Percentiles rank a stretch among this genome's conserved stretches.
These are phyloP conservation scores for Amanita exitialis DNA, from an alignment of 768 basidiomycete species.

Conservation along the genomic window DNA sequence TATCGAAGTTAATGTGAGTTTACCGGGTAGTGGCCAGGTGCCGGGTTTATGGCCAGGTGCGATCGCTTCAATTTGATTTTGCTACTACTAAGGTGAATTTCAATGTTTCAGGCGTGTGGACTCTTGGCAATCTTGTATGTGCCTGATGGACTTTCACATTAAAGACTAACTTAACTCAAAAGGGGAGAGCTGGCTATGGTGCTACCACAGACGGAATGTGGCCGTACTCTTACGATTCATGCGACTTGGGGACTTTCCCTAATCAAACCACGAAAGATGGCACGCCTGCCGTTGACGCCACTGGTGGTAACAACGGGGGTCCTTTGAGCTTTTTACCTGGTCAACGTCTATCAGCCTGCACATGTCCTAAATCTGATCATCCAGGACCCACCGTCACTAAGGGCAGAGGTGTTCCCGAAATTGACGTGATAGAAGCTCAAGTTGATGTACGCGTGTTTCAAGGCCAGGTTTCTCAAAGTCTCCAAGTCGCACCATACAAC, in stretches of 20 bases:
- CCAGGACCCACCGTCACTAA: constrained; percentile 65
- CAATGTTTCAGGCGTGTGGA: constrained; percentile 45
- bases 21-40: constrained; percentile 50
- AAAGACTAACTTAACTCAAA: constrained; percentile 13
- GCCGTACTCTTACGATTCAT: constrained; percentile 79
- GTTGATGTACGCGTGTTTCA: constrained; percentile 37
- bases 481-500: constrained; percentile 77
- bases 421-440: constrained; percentile 87
- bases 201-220: constrained; percentile 81
- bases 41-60: constrained; percentile 84
- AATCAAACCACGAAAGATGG: constrained; percentile 63
- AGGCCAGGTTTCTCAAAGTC: constrained; percentile 72
- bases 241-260: constrained; percentile 80
- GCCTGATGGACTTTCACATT: not conserved
- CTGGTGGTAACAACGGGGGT: constrained; percentile 37
- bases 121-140: constrained; percentile 63
- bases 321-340: constrained; percentile 75
- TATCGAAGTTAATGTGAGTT: constrained; percentile 70
- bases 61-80: constrained; percentile 11
- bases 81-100: not conserved
- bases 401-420: constrained; percentile 84
- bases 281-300: constrained; percentile 46
- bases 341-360: constrained; percentile 81
- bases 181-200: constrained; percentile 84
- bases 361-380: constrained; percentile 78